Base-by-base conservation (phyloP, 2,329 filamentous ascomycete genomes). In the Fusarium scirpi region DNA sequence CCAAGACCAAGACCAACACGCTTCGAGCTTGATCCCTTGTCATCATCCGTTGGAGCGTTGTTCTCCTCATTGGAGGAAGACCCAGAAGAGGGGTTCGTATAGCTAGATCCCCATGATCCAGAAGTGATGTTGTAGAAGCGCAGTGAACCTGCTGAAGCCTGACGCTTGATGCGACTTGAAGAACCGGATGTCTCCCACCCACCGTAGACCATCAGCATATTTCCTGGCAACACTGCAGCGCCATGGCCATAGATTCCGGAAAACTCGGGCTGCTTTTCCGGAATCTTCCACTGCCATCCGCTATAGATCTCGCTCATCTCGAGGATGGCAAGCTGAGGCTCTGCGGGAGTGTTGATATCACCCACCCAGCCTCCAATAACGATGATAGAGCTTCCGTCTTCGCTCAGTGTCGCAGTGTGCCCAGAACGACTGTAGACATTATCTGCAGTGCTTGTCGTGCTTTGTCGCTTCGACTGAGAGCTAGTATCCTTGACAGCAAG, bases 311-410 rank as follows among this genome's bases (percentile, higher is more conserved):
- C 86, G 9, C 91, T 93, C 61, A 98, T 84, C 62, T 93, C 84
- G 5, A 98, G 82, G 5, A 98, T 81, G 0, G 89, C 92, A 27
- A 98, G 83, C 76, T 97, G 94, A 2, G 96, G 96, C 30, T 90
- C 84, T 0, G 96, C 96, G 2, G 94, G 87, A 32, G 90, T 91
- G 11, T 83, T 86, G 0, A 92, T 85, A 75, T 97, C 90, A 6
- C 94, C 95, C 7, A 98, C 94, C 96, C 96, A 99, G 3, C 96
- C 96, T 22, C 96, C 96, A 64, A 94, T 85, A 2, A 99, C 82
- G 43, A 97, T 83, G 11, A 98, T 84, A n/a, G 87, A 89, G 27
- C 84, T 87, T 0, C 94, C 94, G 76, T 97, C 94, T 55, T 91
- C 87, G 29, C 89, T 93, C 7, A 98, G 82, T 2, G 97, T 87